Conservation (phyloP, 192 early-diverging fungal species). For the Coemansia sp. region DNA sequence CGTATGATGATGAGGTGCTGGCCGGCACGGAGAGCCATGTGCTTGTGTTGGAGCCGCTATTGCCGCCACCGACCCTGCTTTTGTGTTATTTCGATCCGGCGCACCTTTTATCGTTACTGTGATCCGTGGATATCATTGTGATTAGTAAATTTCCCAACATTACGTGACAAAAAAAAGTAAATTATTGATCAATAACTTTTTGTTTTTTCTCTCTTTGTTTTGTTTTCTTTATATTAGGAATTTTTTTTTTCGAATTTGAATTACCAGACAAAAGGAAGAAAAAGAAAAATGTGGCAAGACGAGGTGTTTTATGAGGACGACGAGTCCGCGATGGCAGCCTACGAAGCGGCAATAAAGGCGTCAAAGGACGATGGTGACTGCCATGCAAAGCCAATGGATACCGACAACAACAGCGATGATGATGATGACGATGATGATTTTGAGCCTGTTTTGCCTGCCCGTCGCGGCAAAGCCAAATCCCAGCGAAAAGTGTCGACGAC, state of each 20-base stretch:
- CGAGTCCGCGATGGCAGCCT: constrained; percentile 49
- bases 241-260: background rate
- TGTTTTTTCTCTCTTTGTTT: background rate
- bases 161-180: no score
- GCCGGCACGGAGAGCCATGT: no score
- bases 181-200: no score
- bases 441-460: constrained; percentile 18
- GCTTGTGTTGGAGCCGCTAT: no score
- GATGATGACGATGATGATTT: constrained; percentile 37
- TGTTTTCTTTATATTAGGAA: background rate
- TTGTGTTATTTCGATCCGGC: constrained; percentile 19
- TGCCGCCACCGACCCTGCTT: constrained; percentile 5
- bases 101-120: no score
- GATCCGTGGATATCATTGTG: no score
- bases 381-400: constrained; percentile 3
- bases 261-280: no score
- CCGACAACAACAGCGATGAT: constrained; percentile 40
- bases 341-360: constrained; percentile 18
- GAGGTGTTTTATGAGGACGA: constrained; percentile 48
- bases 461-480: constrained; percentile 1
- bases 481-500: background rate
- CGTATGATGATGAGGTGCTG: background rate
- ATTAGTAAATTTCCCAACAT: no score
- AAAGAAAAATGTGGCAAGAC: constrained; percentile 45
- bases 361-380: constrained; percentile 1